phyloP scores from a whole-genome alignment of 768 basidiomycete species.

The Calocybe cyanea region DNA sequence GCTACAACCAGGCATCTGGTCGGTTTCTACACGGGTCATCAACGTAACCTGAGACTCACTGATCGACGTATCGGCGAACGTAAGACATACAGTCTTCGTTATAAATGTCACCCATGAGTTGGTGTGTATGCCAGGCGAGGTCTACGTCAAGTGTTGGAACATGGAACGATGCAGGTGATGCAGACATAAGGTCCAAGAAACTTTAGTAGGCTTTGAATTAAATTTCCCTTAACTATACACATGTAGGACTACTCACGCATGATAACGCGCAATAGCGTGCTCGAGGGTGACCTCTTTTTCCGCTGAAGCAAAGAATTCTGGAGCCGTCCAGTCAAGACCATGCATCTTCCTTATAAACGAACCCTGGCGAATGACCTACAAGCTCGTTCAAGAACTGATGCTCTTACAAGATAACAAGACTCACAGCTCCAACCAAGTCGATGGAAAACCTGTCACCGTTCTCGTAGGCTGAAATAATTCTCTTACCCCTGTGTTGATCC shows the following conservation, averaged over 20 bases:
- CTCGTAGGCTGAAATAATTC: conserved; percentile 8
- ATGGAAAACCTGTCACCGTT: conserved; percentile 10
- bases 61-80: conserved; percentile 47
- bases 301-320: conserved; percentile 33
- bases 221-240: no score
- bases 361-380: conserved; percentile 15
- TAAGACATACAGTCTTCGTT: conserved; percentile 36
- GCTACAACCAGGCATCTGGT: conserved; percentile 22
- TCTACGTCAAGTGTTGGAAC: conserved; percentile 75
- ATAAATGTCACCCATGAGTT: conserved; percentile 49
- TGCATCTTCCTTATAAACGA: conserved; percentile 41
- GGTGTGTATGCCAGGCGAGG: conserved; percentile 74
- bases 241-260: no score
- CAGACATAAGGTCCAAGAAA: conserved; percentile 57
- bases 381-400: no score
- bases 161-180: conserved; percentile 36
- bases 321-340: conserved; percentile 46
- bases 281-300: conserved; percentile 38
- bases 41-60: conserved; percentile 35
- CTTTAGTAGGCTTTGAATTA: conserved; percentile 19
- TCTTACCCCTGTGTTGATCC: neutral
- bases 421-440: conserved; percentile 14
- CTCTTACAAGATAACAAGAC: neutral
- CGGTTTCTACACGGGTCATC: neutral
- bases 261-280: conserved; percentile 53